Evolutionary conservation across 306 rosid species (phyloP), one percentile per base, ranked within the genome.

Genomic region (Carpinus fangiana): DNA sequence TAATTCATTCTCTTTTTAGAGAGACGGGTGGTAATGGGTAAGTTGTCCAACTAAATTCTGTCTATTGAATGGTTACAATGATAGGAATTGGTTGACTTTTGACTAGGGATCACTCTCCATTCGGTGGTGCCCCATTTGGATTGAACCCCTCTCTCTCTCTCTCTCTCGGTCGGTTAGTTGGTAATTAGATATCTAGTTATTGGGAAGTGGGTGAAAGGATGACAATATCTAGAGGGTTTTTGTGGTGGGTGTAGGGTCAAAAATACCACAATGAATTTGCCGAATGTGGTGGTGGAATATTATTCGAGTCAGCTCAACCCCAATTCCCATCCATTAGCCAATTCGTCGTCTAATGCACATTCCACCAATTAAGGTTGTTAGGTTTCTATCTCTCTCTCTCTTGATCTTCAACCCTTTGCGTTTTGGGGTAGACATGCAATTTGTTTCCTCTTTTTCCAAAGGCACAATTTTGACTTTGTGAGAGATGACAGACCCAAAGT

Each of bases 171-270:
- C 73, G 79, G 67, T 80, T 72, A 80, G 77, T 82, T 55, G 78
- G 77, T 72, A 81, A 78, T 34, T 74, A 76, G 88, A 84, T 86
- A 85, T 88, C 73, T 56, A 78, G 90, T 68, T 84, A 85, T 81
- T 86, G 88, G 87, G 88, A 88, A 83, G 87, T 90, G 87, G 84
- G 73, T 82, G 74, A 79, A 71, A 75, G 67, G 50, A 78, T 64
- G 66, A 28, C 17, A 74, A 6, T 80, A 55, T 5, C 34, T 31
- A 31, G 14, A 72, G 59, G 48, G 59, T 70, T 73, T 71, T 81
- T 87, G 90, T 82, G 91, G 97, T 85, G 77, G 85, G 23, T 82
- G 48, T 80, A 56, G 73, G 83, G 91, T 91, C 93, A 88, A 88
- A 83, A 62, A 16, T 67, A 72, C 68, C 86, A 80, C 87, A 48